phyloP scores from a whole-genome alignment of 805 yeast species.

The Saccharomycopsis oosterbeekiorum region DNA sequence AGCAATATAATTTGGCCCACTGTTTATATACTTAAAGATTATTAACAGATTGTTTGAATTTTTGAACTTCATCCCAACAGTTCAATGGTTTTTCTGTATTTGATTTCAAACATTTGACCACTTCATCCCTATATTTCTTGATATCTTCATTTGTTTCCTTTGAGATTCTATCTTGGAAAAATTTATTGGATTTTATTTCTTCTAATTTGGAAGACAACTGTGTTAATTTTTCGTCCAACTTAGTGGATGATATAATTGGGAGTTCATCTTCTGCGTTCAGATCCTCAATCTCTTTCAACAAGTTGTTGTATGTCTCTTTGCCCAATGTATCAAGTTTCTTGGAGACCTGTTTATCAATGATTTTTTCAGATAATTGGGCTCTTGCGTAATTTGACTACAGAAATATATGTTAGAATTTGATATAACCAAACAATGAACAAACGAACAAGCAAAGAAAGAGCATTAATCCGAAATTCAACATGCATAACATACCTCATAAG shows the following conservation, averaged over 20 bases:
- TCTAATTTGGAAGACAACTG: constrained; percentile 28
- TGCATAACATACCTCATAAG: constrained; percentile 38
- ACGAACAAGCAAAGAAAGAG: neutral
- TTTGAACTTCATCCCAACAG: constrained; percentile 74
- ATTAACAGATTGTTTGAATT: constrained; percentile 51
- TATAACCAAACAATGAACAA: neutral
- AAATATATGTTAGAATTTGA: neutral
- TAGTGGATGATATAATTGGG: constrained; percentile 24
- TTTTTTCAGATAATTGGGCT: constrained; percentile 56
- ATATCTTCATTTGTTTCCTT: constrained; percentile 31
- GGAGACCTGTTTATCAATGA: constrained; percentile 55
- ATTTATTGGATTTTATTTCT: constrained; percentile 24
- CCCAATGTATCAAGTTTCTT: constrained; percentile 47
- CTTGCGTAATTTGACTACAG: constrained; percentile 53
- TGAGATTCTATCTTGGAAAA: constrained; percentile 14
- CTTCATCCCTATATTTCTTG: constrained; percentile 36
- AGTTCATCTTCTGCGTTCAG: constrained; percentile 23
- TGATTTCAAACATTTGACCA: constrained; percentile 51
- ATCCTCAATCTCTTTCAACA: constrained; percentile 37
- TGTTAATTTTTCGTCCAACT: constrained; percentile 34
- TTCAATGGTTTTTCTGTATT: constrained; percentile 59
- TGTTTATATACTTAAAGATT: constrained; percentile 27
- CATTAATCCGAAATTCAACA: neutral
- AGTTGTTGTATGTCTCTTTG: constrained; percentile 38
- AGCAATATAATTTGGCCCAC: neutral